Evolutionary conservation across 2,329 filamentous ascomycete genomes (phyloP).

Genomic region (Trichoderma pleuroti): DNA sequence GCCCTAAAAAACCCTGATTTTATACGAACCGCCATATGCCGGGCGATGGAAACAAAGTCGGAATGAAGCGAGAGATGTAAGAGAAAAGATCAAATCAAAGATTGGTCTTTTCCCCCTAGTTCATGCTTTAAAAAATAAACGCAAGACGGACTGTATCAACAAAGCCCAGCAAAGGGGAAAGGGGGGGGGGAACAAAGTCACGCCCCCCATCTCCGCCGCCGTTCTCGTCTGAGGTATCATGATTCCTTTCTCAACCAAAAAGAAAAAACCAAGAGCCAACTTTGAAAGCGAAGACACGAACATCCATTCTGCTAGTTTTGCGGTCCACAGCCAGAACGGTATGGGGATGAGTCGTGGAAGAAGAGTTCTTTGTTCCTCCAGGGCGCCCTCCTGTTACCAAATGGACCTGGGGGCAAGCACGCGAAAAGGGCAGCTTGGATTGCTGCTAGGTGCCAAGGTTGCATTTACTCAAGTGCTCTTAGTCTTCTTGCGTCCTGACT

Average conservation of each 20-base stretch:
- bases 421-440: background rate
- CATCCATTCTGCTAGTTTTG: background rate
- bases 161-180: background rate
- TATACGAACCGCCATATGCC: slow-evolving; percentile 15
- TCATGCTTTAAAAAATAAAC: background rate
- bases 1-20: slow-evolving; percentile 11
- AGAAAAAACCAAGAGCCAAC: slow-evolving; percentile 6
- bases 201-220: background rate
- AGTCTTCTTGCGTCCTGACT: slow-evolving; percentile 58
- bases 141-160: background rate
- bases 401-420: background rate
- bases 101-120: background rate
- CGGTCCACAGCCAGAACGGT: background rate
- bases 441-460: background rate
- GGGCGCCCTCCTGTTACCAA: background rate
- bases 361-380: background rate
- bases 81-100: background rate
- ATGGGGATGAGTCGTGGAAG: background rate
- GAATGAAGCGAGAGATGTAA: slow-evolving; percentile 7
- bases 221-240: slow-evolving; percentile 15
- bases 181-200: background rate
- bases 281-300: slow-evolving; percentile 17
- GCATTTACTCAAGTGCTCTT: slow-evolving; percentile 35
- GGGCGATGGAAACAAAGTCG: background rate
- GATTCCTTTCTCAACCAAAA: slow-evolving; percentile 1